Base-by-base conservation (phyloP, 805 yeast genomes). In the Saturnispora hagleri region DNA sequence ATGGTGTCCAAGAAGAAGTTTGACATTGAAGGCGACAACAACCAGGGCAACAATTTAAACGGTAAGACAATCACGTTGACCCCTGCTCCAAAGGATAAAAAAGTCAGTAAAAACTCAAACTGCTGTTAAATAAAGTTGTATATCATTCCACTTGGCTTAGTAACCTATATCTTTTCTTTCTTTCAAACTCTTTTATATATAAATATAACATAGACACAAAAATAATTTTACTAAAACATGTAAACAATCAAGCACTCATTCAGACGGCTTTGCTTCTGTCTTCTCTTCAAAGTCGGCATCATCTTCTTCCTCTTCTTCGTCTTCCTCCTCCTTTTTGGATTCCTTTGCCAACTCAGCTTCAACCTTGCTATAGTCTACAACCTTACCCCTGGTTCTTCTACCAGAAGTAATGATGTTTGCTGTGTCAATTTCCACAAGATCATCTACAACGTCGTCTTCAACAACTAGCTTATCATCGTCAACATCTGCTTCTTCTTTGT, bases 21-120 rank as follows among this genome's bases (percentile, higher is more conserved):
- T 56, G 95, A 91, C 65, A 79, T 88, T 65, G 86, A 86, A 57
- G 96, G 87, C 60, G 75, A 76, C 58, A 80, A 77, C 48, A 35
- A 60, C 7, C 51, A 51, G 17, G 54, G 57, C 10, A 57, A 55
- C 41, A 56, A 56, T 47, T 56, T 63, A 27, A 80, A 86, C 45
- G 97, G 97, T 24, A 95, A 91, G 59, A 89, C 97, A 26, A 90
- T 91, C 66, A 80, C 87, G 56, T 82, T 91, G 68, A 88, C 97
- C 4, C 97, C 95, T 46, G 86, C 95, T 54, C 97, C 97, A 48
- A 88, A 86, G 62, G 90, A 86, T 61, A 82, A 82, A 64, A 76
- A 74, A 63, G 66, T 73, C 52, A 72, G 76, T 56, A 83, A 81
- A 66, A 76, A 73, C 62, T 71, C 77, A 26, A 71, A 72, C 62